phyloP scores from a whole-genome alignment of 2,329 filamentous ascomycete genomes.

The Lecanoromycetidae sp. region DNA sequence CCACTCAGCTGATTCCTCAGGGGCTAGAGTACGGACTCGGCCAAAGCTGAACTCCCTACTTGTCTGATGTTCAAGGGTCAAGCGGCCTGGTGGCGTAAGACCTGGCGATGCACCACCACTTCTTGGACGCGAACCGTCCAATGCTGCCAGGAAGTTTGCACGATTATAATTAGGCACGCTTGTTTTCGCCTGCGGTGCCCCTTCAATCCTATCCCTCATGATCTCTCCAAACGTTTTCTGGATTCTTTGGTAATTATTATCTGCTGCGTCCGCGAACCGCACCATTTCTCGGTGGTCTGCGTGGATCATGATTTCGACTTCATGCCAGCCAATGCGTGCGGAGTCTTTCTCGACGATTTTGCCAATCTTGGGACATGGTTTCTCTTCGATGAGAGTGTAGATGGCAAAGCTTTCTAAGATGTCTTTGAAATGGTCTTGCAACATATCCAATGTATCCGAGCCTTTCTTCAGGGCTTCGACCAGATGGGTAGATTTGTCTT shows the following conservation, averaged over 20 bases:
- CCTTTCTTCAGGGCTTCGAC: not conserved
- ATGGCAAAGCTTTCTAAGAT: not conserved
- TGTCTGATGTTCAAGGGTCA: not conserved
- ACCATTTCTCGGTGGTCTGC: not conserved
- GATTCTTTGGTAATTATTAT: not conserved
- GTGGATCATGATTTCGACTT: not conserved
- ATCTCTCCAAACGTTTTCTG: not conserved
- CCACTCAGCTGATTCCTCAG: not conserved
- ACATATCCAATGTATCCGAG: not conserved
- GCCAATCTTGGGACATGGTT: not conserved
- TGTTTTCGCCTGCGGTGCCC: not conserved
- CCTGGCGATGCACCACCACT: not conserved
- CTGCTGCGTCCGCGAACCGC: not conserved
- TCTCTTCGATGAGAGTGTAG: not conserved
- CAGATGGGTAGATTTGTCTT: not conserved
- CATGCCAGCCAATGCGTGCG: not conserved
- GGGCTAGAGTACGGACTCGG: not conserved
- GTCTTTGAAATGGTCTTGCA: not conserved
- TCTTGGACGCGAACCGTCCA: not conserved
- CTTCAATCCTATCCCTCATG: not conserved
- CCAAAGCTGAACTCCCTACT: not conserved
- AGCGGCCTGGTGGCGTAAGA: not conserved
- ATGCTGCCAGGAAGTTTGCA: too few species aligned
- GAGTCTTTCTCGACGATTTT: conserved; percentile 1
- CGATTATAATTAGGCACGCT: not conserved